These are phyloP conservation scores for Casuarina cunninghamiana DNA, from an alignment of 306 rosid genomes.

Conservation along the genomic window DNA sequence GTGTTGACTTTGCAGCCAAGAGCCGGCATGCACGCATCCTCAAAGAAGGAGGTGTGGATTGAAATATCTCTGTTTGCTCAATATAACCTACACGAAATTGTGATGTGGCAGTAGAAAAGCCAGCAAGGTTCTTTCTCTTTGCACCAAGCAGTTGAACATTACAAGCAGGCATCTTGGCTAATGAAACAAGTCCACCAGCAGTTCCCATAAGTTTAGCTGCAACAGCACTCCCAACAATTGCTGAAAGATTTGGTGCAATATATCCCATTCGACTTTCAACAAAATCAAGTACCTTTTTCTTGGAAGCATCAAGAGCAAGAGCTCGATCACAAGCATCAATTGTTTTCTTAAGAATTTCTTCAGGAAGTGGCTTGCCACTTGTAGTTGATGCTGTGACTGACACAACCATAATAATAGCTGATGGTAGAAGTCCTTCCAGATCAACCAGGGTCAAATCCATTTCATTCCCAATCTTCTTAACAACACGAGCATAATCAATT, in stretches of 20 bases:
- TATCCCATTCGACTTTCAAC: constrained; percentile 98
- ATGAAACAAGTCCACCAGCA: constrained; percentile 77
- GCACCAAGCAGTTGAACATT: constrained; percentile 99
- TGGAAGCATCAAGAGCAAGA: constrained; percentile 79
- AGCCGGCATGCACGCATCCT: constrained; percentile 90
- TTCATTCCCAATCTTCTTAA: constrained; percentile 94
- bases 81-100: constrained; percentile 90
- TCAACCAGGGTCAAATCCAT: constrained; percentile 91
- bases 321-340: constrained; percentile 95
- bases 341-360: constrained; percentile 77
- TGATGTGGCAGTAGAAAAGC: constrained; percentile 92
- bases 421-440: constrained; percentile 93
- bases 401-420: constrained; percentile 92
- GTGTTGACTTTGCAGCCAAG: constrained; percentile 83
- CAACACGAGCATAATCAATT: constrained; percentile 95
- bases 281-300: constrained; percentile 89
- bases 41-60: constrained; percentile 81
- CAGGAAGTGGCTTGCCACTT: constrained; percentile 94
- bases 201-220: constrained; percentile 98
- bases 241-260: constrained; percentile 93
- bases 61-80: constrained; percentile 90
- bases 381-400: constrained; percentile 98
- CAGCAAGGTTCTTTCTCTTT: constrained; percentile 88
- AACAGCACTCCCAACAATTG: constrained; percentile 89
- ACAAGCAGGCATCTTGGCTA: constrained; percentile 99